Evolutionary conservation across 371 early-diverging fungal genomes (phyloP).

Genomic region (Funneliformis caledonium): DNA sequence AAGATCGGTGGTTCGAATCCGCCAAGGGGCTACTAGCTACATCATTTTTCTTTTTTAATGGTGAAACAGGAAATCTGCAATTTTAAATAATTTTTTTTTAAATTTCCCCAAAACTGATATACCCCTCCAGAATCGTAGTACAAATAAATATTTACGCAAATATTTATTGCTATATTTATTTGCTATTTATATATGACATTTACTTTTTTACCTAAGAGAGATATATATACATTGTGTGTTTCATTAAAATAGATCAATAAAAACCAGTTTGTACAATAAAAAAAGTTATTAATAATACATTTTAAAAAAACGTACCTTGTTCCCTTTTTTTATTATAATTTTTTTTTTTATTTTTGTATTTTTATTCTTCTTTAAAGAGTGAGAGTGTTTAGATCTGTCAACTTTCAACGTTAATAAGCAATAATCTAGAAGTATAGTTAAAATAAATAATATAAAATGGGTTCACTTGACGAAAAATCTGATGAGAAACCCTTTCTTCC

Average conservation of each 20-base stretch:
- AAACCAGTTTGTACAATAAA: background rate
- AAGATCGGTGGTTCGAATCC: conserved; percentile 63
- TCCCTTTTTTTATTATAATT: background rate
- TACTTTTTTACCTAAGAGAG: background rate
- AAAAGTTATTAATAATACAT: background rate
- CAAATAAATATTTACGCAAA: background rate
- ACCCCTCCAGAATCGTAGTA: background rate
- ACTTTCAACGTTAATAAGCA: background rate
- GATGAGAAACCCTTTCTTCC: conserved; percentile 63
- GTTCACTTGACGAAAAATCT: conserved; percentile 49
- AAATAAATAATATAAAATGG: conserved; percentile 51
- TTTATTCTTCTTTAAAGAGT: background rate
- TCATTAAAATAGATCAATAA: background rate
- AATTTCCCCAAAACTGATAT: background rate
- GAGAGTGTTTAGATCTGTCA: background rate
- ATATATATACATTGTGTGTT: background rate
- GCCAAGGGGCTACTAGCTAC: conserved; percentile 46
- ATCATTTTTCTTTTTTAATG: background rate
- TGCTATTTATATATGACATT: background rate
- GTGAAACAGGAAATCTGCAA: background rate
- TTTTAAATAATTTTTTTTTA: background rate
- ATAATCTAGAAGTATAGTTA: background rate
- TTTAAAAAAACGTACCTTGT: too few species aligned
- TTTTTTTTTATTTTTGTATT: background rate
- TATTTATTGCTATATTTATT: background rate